These are phyloP conservation scores for Cercospora sojina DNA, from an alignment of 2,329 filamentous ascomycete genomes.

Conservation along the genomic window DNA sequence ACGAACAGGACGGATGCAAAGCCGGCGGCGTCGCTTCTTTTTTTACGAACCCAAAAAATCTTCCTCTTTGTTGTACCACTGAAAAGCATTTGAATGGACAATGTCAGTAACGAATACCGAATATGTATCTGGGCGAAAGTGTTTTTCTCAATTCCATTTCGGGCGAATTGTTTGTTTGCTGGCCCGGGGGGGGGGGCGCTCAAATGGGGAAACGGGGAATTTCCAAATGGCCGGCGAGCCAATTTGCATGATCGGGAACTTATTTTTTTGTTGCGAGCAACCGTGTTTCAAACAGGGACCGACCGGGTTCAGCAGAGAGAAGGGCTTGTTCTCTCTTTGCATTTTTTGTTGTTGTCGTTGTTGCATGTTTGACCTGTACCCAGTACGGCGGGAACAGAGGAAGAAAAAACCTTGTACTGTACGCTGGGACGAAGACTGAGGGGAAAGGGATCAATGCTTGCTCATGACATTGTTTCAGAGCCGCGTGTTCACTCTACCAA, in stretches of 20 bases:
- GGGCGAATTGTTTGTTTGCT: not conserved
- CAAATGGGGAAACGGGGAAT: not conserved
- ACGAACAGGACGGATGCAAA: conserved; percentile 19
- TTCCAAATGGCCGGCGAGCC: conserved; percentile 23
- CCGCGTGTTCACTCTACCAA: conserved; percentile 1
- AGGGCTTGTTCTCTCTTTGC: not conserved
- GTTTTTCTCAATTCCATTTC: not conserved
- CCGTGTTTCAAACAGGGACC: conserved; percentile 23
- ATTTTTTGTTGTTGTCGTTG: no score
- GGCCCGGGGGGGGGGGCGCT: conserved; percentile 1
- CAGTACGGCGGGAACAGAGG: conserved; percentile 6
- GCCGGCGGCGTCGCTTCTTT: conserved; percentile 2
- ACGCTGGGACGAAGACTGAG: not conserved
- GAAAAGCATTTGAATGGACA: conserved; percentile 27
- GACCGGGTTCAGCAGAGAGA: not conserved
- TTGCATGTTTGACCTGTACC: conserved; percentile 16
- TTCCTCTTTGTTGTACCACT: conserved; percentile 23
- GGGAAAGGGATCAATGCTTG: not conserved
- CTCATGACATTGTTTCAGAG: conserved; percentile 12
- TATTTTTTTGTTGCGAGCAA: not conserved
- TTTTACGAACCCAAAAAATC: not conserved
- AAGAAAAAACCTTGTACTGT: conserved; percentile 14
- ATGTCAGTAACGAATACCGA: conserved; percentile 20
- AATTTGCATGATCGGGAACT: conserved; percentile 12
- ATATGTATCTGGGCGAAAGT: conserved; percentile 15